These are phyloP conservation scores for Neocallimastix lanati DNA, from an alignment of 192 early-diverging fungal species.

Conservation along the genomic window DNA sequence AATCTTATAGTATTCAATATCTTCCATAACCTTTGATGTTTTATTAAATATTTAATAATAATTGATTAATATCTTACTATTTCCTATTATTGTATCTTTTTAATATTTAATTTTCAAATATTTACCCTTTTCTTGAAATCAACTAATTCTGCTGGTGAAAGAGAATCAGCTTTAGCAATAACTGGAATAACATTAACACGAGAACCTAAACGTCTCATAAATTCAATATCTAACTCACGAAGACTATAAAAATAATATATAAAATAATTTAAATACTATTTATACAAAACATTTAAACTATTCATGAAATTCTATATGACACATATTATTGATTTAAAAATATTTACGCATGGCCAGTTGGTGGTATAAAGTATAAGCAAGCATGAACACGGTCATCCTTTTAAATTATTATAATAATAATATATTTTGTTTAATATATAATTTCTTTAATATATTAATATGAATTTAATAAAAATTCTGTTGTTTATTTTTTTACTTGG, in stretches of 20 bases:
- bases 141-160: constrained; percentile 66
- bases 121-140: constrained; percentile 74
- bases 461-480: not conserved
- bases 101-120: no score
- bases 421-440: no score
- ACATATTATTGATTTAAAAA: no score
- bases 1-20: constrained; percentile 86
- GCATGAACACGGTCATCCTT: constrained; percentile 87
- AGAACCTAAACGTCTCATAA: constrained; percentile 71
- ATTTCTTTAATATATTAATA: constrained; percentile 17
- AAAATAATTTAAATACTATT: not conserved
- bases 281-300: no score
- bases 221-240: constrained; percentile 74
- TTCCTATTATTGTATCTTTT: no score
- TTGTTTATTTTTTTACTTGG: constrained; percentile 22
- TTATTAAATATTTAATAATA: no score
- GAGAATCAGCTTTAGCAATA: constrained; percentile 83
- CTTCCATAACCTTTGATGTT: constrained; percentile 83
- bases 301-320: no score
- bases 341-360: constrained; percentile 72
- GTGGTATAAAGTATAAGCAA: constrained; percentile 92
- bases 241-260: constrained; percentile 21
- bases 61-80: no score
- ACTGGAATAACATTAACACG: constrained; percentile 92
- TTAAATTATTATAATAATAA: constrained; percentile 7